A percentile compares a stretch with the other conserved stretches of the same genome.
These are phyloP conservation scores for Ogataea trehaloabstinens DNA, from an alignment of 805 yeast species.

Conservation along the genomic window DNA sequence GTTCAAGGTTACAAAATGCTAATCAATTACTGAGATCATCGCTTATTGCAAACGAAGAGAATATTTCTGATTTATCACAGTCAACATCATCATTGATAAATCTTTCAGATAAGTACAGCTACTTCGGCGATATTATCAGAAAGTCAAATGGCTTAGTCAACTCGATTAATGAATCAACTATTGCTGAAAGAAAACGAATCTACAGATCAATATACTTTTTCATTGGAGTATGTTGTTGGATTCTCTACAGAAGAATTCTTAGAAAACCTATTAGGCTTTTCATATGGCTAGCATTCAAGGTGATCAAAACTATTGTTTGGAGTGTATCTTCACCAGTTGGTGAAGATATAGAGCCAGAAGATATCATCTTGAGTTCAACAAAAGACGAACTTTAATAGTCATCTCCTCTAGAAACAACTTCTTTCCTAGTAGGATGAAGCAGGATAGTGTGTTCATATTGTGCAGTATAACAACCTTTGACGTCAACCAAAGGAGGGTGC, in stretches of 20 bases:
- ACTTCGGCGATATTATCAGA: slow-evolving; percentile 40
- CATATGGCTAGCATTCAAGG: slow-evolving; percentile 45
- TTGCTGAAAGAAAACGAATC: slow-evolving; percentile 46
- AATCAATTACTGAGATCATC: slow-evolving; percentile 48
- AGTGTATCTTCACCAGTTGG: slow-evolving; percentile 6
- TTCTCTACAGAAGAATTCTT: slow-evolving; percentile 48
- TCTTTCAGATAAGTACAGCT: slow-evolving; percentile 41
- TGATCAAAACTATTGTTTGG: slow-evolving; percentile 26
- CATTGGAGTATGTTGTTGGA: slow-evolving; percentile 44
- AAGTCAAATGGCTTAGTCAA: slow-evolving; percentile 46
- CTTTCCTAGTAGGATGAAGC: slow-evolving; percentile 87
- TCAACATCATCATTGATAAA: slow-evolving; percentile 42
- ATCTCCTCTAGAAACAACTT: slow-evolving; percentile 92
- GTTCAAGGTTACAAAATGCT: slow-evolving; percentile 45
- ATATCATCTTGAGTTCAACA: too few species aligned
- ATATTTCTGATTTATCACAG: slow-evolving; percentile 44
- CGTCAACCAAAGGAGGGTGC: slow-evolving; percentile 89
- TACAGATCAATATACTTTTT: slow-evolving; percentile 48
- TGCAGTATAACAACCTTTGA: slow-evolving; percentile 86
- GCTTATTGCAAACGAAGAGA: slow-evolving; percentile 49
- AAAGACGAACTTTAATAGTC: too few species aligned
- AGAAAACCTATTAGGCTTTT: slow-evolving; percentile 42
- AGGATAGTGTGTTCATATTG: slow-evolving; percentile 94
- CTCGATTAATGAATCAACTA: slow-evolving; percentile 51
- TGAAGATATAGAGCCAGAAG: not conserved